These are phyloP conservation scores for Phytophthora hybrid DNA, from an alignment of 352 stramenopile genomes.

Conservation along the genomic window DNA sequence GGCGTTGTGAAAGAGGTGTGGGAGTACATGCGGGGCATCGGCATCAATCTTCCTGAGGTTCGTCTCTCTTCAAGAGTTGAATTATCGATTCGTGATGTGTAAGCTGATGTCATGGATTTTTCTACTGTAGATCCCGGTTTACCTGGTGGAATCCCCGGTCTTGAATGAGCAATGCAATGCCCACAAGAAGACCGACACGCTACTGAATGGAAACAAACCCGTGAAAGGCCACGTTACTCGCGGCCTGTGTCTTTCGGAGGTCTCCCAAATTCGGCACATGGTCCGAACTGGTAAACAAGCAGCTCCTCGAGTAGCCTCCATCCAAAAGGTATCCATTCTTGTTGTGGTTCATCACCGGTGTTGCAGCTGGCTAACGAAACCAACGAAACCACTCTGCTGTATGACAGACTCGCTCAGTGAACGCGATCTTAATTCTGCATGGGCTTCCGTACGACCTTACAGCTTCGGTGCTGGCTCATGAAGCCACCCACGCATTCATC, in stretches of 20 bases:
- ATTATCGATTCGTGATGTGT: background rate
- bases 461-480: slow-evolving; percentile 73
- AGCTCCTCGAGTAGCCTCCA: slow-evolving; percentile 51
- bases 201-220: slow-evolving; percentile 43
- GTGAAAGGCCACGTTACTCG: slow-evolving; percentile 53
- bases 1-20: slow-evolving; percentile 70
- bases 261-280: slow-evolving; percentile 65
- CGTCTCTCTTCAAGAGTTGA: background rate
- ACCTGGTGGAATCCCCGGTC: slow-evolving; percentile 65
- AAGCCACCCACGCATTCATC: slow-evolving; percentile 81
- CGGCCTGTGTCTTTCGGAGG: slow-evolving; percentile 64
- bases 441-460: slow-evolving; percentile 81
- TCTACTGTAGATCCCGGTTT: slow-evolving; percentile 71
- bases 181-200: slow-evolving; percentile 38
- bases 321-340: slow-evolving; percentile 52
- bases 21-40: slow-evolving; percentile 74
- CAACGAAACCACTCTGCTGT: background rate
- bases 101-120: background rate
- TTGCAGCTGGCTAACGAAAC: background rate
- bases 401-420: slow-evolving; percentile 67
- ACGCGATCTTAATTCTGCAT: slow-evolving; percentile 76
- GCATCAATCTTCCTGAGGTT: slow-evolving; percentile 68
- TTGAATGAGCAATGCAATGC: slow-evolving; percentile 58
- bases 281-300: slow-evolving; percentile 46
- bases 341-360: background rate